These are phyloP conservation scores for Tolypocladium inflatum DNA, from an alignment of 2,329 filamentous ascomycete species.

Conservation along the genomic window DNA sequence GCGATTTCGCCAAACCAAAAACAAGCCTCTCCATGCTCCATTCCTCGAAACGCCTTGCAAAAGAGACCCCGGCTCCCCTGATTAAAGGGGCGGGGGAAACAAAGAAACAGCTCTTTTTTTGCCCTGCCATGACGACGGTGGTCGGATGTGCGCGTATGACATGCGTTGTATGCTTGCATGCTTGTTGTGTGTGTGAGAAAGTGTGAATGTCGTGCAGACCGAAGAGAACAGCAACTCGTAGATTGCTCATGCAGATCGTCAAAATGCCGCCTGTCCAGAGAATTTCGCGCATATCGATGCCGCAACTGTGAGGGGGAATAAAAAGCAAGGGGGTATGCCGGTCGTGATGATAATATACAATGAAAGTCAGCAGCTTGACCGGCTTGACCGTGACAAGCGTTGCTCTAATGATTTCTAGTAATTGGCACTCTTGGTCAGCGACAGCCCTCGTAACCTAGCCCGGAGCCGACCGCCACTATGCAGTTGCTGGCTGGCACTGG, in stretches of 20 bases:
- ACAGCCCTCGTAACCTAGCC: constrained; percentile 31
- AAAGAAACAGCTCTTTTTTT: constrained; percentile 7
- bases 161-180: not conserved
- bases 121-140: constrained; percentile 4
- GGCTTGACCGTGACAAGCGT: constrained; percentile 5
- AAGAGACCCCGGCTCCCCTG: constrained; percentile 15
- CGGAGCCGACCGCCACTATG: constrained; percentile 16
- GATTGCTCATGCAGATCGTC: constrained; percentile 42
- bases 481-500: constrained; percentile 40
- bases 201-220: not conserved
- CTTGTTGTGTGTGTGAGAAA: not conserved
- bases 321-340: constrained; percentile 9
- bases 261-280: constrained; percentile 15
- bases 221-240: constrained; percentile 22
- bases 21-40: constrained; percentile 10
- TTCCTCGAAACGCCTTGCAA: constrained; percentile 23
- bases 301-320: constrained; percentile 20
- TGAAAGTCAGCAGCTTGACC: constrained; percentile 3
- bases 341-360: constrained; percentile 19
- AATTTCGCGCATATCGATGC: constrained; percentile 6
- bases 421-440: constrained; percentile 31
- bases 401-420: constrained; percentile 18
- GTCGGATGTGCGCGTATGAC: constrained; percentile 4
- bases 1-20: constrained; percentile 12
- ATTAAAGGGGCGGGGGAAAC: constrained; percentile 2